Percentiles rank a stretch among this genome's conserved stretches.
Conservation (phyloP, 1,139 yeast species). For the Casaregolazyma suthepensis region DNA sequence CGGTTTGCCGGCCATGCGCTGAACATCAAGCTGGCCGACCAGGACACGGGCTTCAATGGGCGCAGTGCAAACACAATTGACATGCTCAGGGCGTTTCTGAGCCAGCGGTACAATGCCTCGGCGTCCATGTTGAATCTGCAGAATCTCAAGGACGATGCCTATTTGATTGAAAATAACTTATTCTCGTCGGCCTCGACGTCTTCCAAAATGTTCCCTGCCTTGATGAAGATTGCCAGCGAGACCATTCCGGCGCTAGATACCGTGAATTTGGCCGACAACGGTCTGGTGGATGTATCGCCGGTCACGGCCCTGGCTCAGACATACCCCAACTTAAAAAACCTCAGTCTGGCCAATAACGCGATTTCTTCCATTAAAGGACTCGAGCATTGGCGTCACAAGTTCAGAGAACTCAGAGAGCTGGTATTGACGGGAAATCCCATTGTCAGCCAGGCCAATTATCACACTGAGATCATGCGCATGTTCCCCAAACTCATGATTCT, state of each 20-base stretch:
- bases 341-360: conserved; percentile 72
- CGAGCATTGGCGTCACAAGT: conserved; percentile 74
- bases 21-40: conserved; percentile 41
- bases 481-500: conserved; percentile 77
- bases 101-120: conserved; percentile 59
- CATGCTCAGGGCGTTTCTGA: conserved; percentile 54
- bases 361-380: conserved; percentile 53
- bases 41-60: conserved; percentile 13
- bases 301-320: conserved; percentile 64
- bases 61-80: conserved; percentile 41
- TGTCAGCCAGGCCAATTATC: conserved; percentile 44
- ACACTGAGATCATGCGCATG: conserved; percentile 55
- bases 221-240: conserved; percentile 71
- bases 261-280: conserved; percentile 69
- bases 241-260: conserved; percentile 55
- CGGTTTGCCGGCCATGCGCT: conserved; percentile 73
- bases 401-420: conserved; percentile 67
- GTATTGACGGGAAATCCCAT: conserved; percentile 77
- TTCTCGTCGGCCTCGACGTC: conserved; percentile 52
- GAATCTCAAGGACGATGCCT: conserved; percentile 61
- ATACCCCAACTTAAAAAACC: conserved; percentile 69
- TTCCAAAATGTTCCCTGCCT: conserved; percentile 84
- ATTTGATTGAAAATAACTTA: conserved; percentile 55
- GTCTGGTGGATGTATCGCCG: conserved; percentile 54
- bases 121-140: conserved; percentile 64